Evolutionary conservation across 345 rosid species (phyloP).

Genomic region (Populus pruinosa): DNA sequence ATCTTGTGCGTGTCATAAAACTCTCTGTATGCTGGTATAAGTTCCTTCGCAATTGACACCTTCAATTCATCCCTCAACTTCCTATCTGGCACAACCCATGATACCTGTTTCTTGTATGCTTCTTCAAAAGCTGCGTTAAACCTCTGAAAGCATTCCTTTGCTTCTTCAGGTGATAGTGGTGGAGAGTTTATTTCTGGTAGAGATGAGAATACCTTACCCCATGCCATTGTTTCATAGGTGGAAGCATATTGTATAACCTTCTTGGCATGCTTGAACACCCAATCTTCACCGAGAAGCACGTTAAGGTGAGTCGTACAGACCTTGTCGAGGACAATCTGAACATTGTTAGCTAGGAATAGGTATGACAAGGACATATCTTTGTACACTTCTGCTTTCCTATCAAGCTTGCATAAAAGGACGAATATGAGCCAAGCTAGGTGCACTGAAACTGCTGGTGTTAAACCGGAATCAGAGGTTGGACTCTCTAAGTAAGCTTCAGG

Average conservation of each 20-base stretch:
- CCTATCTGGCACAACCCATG: constrained; percentile 20
- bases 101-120: constrained; percentile 18
- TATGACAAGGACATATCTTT: constrained; percentile 24
- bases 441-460: constrained; percentile 12
- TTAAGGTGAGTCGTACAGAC: constrained; percentile 13
- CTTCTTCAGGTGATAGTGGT: constrained; percentile 12
- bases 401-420: constrained; percentile 26
- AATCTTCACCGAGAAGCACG: constrained; percentile 17
- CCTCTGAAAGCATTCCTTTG: constrained; percentile 10
- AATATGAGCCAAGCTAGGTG: constrained; percentile 21
- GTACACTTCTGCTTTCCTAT: constrained; percentile 17
- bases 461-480: constrained; percentile 6
- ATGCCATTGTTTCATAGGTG: constrained; percentile 18
- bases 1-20: constrained; percentile 11
- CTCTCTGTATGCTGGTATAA: constrained; percentile 20
- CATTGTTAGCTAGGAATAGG: constrained; percentile 27
- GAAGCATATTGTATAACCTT: constrained; percentile 22
- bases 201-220: constrained; percentile 23
- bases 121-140: constrained; percentile 27
- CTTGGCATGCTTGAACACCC: constrained; percentile 22
- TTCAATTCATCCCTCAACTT: constrained; percentile 23
- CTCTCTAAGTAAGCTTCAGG: constrained; percentile 18
- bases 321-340: constrained; percentile 14
- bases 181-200: constrained; percentile 2
- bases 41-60: constrained; percentile 16